phyloP scores from a whole-genome alignment of 345 rosid genomes.

The Aurinia saxatilis region DNA sequence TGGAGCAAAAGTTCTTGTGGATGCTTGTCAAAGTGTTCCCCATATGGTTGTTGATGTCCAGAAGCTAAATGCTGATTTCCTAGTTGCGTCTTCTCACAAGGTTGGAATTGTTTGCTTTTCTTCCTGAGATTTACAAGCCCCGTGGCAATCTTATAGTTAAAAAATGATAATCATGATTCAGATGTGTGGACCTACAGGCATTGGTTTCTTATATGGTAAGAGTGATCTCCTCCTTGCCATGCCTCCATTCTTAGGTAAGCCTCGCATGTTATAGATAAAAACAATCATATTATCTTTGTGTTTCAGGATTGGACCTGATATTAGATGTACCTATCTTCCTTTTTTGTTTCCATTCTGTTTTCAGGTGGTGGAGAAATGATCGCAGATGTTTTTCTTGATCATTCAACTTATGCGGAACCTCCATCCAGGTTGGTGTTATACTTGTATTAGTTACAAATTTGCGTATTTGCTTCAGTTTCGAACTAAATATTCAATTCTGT shows the following conservation, averaged over 20 bases:
- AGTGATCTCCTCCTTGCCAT: constrained; percentile 55
- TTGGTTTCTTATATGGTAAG: constrained; percentile 91
- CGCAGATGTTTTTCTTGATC: constrained; percentile 84
- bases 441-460: background rate
- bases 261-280: background rate
- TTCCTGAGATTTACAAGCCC: constrained; percentile 7
- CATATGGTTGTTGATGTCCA: constrained; percentile 89
- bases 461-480: background rate
- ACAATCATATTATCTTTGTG: background rate
- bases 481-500: constrained; percentile 2
- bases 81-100: constrained; percentile 98
- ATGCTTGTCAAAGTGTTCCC: constrained; percentile 98
- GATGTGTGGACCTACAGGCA: constrained; percentile 99
- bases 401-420: constrained; percentile 93
- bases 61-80: constrained; percentile 74
- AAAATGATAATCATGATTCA: constrained; percentile 87
- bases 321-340: no score
- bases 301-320: background rate
- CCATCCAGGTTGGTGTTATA: constrained; percentile 67
- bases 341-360: constrained; percentile 2
- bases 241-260: constrained; percentile 98
- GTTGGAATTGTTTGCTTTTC: constrained; percentile 41
- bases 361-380: constrained; percentile 99
- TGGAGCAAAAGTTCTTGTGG: constrained; percentile 85
- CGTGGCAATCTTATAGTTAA: constrained; percentile 39